Evolutionary conservation across 805 yeast genomes (phyloP).

Genomic region (Sporopachydermia lactativora): DNA sequence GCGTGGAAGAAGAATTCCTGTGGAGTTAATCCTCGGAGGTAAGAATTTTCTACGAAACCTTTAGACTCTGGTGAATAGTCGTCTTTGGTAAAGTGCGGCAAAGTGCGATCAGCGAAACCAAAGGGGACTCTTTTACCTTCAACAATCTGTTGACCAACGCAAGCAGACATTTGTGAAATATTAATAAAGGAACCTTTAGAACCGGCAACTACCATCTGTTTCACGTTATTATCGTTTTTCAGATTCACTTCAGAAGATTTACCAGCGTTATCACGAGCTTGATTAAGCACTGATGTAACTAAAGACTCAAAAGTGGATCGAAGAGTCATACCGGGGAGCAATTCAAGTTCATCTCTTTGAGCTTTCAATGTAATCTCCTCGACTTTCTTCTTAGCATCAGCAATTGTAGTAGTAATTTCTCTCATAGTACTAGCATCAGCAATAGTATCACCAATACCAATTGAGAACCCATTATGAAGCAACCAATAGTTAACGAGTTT

Average conservation of each 20-base stretch:
- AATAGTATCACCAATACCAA: constrained; percentile 99
- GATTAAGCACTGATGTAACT: constrained; percentile 87
- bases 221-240: constrained; percentile 89
- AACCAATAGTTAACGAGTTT: constrained; percentile 95
- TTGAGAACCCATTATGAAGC: constrained; percentile 91
- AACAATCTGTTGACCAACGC: constrained; percentile 99
- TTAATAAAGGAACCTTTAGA: constrained; percentile 98
- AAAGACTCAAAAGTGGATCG: constrained; percentile 97
- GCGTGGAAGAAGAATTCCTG: constrained; percentile 99
- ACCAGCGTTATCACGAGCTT: constrained; percentile 99
- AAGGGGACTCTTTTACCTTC: constrained; percentile 99
- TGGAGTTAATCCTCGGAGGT: constrained; percentile 93
- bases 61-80: constrained; percentile 97
- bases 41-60: constrained; percentile 96
- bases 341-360: constrained; percentile 73
- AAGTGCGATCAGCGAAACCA: constrained; percentile 90
- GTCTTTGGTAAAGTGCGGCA: constrained; percentile 97
- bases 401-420: constrained; percentile 83
- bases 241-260: constrained; percentile 94
- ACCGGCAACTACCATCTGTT: constrained; percentile 98
- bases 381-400: constrained; percentile 85
- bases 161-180: constrained; percentile 98
- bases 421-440: constrained; percentile 96
- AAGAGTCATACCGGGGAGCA: constrained; percentile 99
- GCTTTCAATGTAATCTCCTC: constrained; percentile 90